These are phyloP conservation scores for Candida anglica DNA, from an alignment of 805 yeast genomes.

Conservation along the genomic window DNA sequence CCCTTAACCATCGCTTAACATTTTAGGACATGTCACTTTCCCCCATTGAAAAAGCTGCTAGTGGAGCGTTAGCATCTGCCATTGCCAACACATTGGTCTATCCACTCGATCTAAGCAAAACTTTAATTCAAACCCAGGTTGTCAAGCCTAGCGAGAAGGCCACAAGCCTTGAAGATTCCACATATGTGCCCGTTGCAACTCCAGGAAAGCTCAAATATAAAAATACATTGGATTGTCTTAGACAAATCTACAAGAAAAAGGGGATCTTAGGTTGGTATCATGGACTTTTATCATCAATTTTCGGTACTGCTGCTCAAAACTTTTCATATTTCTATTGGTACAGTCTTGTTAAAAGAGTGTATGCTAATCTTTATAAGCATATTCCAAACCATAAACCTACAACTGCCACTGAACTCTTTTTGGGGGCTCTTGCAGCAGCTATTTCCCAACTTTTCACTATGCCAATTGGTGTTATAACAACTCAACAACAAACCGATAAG, in stretches of 20 bases:
- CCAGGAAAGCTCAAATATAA: conserved; percentile 37
- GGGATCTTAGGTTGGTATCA: conserved; percentile 70
- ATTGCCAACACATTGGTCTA: conserved; percentile 76
- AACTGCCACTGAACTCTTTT: conserved; percentile 62
- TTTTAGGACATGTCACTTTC: conserved; percentile 46
- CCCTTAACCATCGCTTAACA: too few species aligned
- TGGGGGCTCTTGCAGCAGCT: conserved; percentile 82
- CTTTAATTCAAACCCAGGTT: conserved; percentile 71
- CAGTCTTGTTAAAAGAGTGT: conserved; percentile 59
- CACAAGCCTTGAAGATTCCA: conserved; percentile 15
- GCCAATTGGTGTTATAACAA: conserved; percentile 75
- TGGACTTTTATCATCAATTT: conserved; percentile 63
- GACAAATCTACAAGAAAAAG: conserved; percentile 50
- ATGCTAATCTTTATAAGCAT: conserved; percentile 36
- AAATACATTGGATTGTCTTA: conserved; percentile 59
- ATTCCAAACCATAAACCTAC: conserved; percentile 37
- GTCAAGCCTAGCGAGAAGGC: conserved; percentile 17
- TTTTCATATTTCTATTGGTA: conserved; percentile 89
- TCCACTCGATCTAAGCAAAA: conserved; percentile 76
- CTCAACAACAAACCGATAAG: conserved; percentile 53
- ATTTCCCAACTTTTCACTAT: conserved; percentile 75
- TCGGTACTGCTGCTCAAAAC: conserved; percentile 73
- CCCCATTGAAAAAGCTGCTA: conserved; percentile 76
- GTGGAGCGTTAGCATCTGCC: conserved; percentile 80
- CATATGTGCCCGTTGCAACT: conserved; percentile 12